These are phyloP conservation scores for Paramecium pentaurelia DNA, from an alignment of 73 alveolate species.

Conservation along the genomic window DNA sequence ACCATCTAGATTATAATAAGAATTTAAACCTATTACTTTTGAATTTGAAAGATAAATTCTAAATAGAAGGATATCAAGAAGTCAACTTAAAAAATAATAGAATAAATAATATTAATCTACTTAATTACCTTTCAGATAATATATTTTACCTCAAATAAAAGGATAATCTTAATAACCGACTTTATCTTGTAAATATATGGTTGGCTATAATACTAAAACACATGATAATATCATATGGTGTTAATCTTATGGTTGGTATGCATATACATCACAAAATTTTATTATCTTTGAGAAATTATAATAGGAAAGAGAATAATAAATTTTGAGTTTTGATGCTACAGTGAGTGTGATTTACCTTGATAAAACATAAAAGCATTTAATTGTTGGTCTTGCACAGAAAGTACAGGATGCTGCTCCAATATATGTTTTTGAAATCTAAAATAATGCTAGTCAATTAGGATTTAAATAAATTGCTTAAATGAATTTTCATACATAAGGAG, in stretches of 20 bases:
- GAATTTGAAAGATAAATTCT: slow-evolving; percentile 30
- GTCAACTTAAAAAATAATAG: neutral
- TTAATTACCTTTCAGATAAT: neutral
- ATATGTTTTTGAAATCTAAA: slow-evolving; percentile 13
- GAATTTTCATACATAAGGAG: slow-evolving; percentile 58
- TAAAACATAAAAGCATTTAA: slow-evolving; percentile 12
- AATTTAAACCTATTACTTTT: neutral
- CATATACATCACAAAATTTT: slow-evolving; percentile 26
- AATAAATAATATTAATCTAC: neutral
- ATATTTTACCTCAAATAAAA: neutral
- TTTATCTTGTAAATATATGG: neutral
- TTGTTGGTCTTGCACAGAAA: slow-evolving; percentile 49
- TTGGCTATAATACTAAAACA: slow-evolving; percentile 48
- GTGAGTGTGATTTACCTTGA: slow-evolving; percentile 39
- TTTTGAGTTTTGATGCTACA: neutral
- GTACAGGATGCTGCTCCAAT: slow-evolving; percentile 48
- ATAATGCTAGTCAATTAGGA: neutral
- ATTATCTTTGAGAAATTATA: slow-evolving; percentile 30
- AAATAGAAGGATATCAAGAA: neutral
- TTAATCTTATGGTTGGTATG: slow-evolving; percentile 57
- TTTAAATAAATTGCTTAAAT: slow-evolving; percentile 3
- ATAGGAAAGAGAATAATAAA: slow-evolving; percentile 2
- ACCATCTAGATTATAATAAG: slow-evolving; percentile 19
- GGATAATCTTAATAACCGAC: neutral
- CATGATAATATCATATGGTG: slow-evolving; percentile 59